phyloP scores from a whole-genome alignment of 2,329 filamentous ascomycete genomes.

The Scedosporium aurantiacum region DNA sequence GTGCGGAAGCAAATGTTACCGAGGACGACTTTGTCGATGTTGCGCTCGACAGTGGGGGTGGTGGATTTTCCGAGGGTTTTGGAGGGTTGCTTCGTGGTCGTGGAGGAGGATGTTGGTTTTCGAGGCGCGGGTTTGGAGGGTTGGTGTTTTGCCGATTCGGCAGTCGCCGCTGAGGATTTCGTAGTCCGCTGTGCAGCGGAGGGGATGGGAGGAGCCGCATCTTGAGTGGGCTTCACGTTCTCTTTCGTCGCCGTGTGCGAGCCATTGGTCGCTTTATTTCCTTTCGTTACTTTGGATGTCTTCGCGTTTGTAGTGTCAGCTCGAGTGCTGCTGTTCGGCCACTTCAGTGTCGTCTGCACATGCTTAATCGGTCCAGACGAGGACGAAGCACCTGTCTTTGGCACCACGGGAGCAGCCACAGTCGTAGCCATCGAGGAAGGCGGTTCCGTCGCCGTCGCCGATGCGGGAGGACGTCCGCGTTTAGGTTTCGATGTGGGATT shows the following conservation, averaged over 20 bases:
- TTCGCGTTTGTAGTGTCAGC: slow-evolving; percentile 20
- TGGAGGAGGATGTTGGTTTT: slow-evolving; percentile 19
- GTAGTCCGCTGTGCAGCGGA: slow-evolving; percentile 22
- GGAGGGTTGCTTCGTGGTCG: slow-evolving; percentile 22
- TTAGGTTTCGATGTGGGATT: not conserved
- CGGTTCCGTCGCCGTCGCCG: not conserved
- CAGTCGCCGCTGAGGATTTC: slow-evolving; percentile 10
- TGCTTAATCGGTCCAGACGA: slow-evolving; percentile 5
- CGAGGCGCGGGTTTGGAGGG: slow-evolving; percentile 16
- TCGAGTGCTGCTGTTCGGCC: slow-evolving; percentile 10
- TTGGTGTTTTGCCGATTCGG: slow-evolving; percentile 8
- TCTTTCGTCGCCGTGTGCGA: not conserved
- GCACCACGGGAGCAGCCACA: slow-evolving; percentile 11
- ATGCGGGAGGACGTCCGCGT: not conserved
- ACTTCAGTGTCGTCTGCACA: slow-evolving; percentile 13
- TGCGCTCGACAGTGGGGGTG: slow-evolving; percentile 46
- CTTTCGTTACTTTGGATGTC: slow-evolving; percentile 26
- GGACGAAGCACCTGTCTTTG: slow-evolving; percentile 9
- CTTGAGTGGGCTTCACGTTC: not conserved
- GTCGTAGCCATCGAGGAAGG: slow-evolving; percentile 9
- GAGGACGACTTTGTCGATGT: slow-evolving; percentile 77
- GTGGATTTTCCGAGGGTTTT: slow-evolving; percentile 11
- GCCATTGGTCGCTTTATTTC: slow-evolving; percentile 22
- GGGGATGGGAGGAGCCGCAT: slow-evolving; percentile 20
- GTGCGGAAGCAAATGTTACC: slow-evolving; percentile 76